Base-by-base conservation (phyloP, 2,329 filamentous ascomycete genomes). In the Elsinoe ampelina region DNA sequence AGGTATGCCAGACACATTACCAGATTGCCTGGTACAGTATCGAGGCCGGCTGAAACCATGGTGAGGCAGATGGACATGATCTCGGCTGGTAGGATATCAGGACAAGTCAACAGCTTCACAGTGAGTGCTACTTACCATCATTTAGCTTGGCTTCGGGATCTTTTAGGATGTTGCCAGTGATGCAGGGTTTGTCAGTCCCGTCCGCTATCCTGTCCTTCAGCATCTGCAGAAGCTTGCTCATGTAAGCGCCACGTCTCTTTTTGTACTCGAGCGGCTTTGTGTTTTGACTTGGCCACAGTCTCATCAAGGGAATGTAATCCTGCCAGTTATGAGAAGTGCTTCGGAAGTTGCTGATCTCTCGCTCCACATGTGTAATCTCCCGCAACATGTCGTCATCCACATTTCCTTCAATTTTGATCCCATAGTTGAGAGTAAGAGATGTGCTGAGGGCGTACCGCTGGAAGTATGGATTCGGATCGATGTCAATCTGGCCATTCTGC, bases 241-340 rank as follows among this genome's bases (percentile, higher is more conserved):
- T 72, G 60, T 86, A 86, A 54, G 77, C 80, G 61, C 89, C 86
- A 54, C 87, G 77, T 17, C 87, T 77, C n/a, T 74, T 72, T 36
- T 86, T 80, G 70, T 84, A 88, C 59, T 83, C 80, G 6, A 78
- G 72, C 0, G 87, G 85, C 50, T 82, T 78, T 2, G 75, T 75
- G 63, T 82, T 89, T 61, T 78, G 78, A 32, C 76, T 80, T 2
- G 83, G 79, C 61, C 81, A 78, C 1, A 89, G 68, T 26, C 88
- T 78, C 59, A 93, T 67, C 4, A 91, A 64, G 0, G 88, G 87
- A n/a, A 93, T 81, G 62, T 92, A 92, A 65, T 93, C 88, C 65
- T 89, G 85, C 82, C 86, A 88, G 67, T 92, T 92, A 66, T 90
- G 89, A 63, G 84, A 88, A 0, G 87, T 92, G 22, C 82, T 86